A percentile compares a stretch with the other conserved stretches of the same genome.
These are phyloP conservation scores for Septoria linicola DNA, from an alignment of 2,329 filamentous ascomycete species.

Conservation along the genomic window DNA sequence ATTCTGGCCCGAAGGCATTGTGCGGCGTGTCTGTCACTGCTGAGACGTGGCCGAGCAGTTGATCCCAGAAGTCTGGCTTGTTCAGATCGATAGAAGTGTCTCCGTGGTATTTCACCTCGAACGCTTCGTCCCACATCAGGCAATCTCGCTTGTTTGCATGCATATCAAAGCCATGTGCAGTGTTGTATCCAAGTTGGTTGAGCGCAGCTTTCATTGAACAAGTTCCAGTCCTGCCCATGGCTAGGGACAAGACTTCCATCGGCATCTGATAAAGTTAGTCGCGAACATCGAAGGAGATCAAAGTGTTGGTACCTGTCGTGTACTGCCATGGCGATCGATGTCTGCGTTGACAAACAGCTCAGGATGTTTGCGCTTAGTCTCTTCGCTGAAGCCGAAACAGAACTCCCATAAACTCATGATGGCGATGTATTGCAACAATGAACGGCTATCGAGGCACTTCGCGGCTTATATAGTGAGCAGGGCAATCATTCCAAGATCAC, in stretches of 20 bases:
- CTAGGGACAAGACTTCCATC: conserved; percentile 28
- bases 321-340: conserved; percentile 58
- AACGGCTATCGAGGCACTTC: neutral
- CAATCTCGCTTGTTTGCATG: conserved; percentile 58
- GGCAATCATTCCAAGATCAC: too few species aligned
- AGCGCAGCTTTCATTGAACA: conserved; percentile 26
- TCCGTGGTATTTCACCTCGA: conserved; percentile 51
- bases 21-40: conserved; percentile 38
- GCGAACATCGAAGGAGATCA: too few species aligned
- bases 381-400: conserved; percentile 23
- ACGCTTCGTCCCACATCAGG: conserved; percentile 66
- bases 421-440: neutral
- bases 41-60: conserved; percentile 34
- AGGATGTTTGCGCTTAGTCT: conserved; percentile 34
- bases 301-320: neutral
- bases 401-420: conserved; percentile 17
- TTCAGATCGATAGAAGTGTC: conserved; percentile 12
- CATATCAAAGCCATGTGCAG: conserved; percentile 28
- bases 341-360: conserved; percentile 58
- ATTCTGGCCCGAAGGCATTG: conserved; percentile 38
- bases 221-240: conserved; percentile 29
- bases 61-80: conserved; percentile 31
- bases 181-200: conserved; percentile 25
- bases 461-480: too few species aligned
- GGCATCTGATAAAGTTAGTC: conserved; percentile 45